Evolutionary conservation across 2,329 filamentous ascomycete species (phyloP).

Genomic region (Monilinia polystroma): DNA sequence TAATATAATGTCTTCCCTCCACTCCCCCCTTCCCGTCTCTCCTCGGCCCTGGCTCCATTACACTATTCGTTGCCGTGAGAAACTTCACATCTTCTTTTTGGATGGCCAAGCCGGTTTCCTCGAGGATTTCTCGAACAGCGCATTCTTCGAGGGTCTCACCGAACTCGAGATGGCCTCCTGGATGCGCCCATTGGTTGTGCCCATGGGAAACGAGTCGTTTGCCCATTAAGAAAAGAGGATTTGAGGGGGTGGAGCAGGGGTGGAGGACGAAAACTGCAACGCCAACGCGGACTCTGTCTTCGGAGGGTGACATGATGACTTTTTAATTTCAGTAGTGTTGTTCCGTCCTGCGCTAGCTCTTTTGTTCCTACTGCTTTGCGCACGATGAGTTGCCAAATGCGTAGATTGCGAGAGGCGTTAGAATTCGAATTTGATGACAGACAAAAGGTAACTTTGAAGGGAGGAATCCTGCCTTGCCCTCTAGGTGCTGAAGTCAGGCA

Average conservation of each 20-base stretch:
- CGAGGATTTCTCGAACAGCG: slow-evolving; percentile 63
- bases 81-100: slow-evolving; percentile 48
- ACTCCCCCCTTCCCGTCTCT: neutral
- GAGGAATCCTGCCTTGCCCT: neutral
- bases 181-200: slow-evolving; percentile 58
- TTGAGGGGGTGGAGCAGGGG: slow-evolving; percentile 2
- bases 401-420: neutral
- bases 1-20: slow-evolving; percentile 67
- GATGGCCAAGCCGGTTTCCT: slow-evolving; percentile 67
- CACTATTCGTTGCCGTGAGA: slow-evolving; percentile 63
- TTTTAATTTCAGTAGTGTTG: no score
- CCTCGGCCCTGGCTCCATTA: slow-evolving; percentile 48
- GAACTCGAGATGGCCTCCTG: slow-evolving; percentile 74
- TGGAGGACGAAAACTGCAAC: slow-evolving; percentile 31
- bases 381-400: no score
- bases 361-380: neutral
- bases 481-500: neutral
- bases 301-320: neutral
- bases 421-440: no score
- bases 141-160: slow-evolving; percentile 62
- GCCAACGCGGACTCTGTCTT: slow-evolving; percentile 20
- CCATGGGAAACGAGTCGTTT: slow-evolving; percentile 38
- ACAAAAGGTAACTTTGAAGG: no score
- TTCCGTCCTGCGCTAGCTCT: neutral
- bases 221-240: slow-evolving; percentile 28